These are phyloP conservation scores for Austroboletus olivaceoglutinosus DNA, from an alignment of 1,284 basidiomycete species.

Conservation along the genomic window DNA sequence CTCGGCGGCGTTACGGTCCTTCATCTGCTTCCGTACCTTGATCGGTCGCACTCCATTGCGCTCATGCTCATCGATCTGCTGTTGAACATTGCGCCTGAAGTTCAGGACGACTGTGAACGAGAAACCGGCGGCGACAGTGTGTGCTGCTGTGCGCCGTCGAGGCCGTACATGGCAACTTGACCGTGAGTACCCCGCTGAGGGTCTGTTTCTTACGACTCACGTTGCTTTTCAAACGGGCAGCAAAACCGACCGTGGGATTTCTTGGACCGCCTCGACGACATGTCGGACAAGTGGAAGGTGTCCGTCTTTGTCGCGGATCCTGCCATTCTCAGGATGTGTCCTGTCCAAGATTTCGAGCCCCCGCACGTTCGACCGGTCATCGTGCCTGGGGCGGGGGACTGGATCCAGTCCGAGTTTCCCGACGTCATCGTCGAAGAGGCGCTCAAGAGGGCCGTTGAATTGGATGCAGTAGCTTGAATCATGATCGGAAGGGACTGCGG, in stretches of 20 bases:
- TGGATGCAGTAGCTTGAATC: neutral
- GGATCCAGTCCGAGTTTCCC: slow-evolving; percentile 25
- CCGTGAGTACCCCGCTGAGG: slow-evolving; percentile 2
- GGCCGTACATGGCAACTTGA: slow-evolving; percentile 7
- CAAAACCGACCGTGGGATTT: slow-evolving; percentile 21
- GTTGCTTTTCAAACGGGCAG: neutral
- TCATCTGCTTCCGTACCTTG: slow-evolving; percentile 16
- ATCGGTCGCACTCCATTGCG: slow-evolving; percentile 10
- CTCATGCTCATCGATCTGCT: slow-evolving; percentile 25
- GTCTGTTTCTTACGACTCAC: too few species aligned
- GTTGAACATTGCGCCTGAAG: neutral
- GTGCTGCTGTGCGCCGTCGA: neutral
- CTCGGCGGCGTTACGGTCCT: slow-evolving; percentile 14
- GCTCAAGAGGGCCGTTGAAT: slow-evolving; percentile 14
- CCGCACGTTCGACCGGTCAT: slow-evolving; percentile 15
- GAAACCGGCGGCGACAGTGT: neutral
- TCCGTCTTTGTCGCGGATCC: slow-evolving; percentile 24
- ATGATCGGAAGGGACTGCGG: too few species aligned
- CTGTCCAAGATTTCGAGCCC: slow-evolving; percentile 13
- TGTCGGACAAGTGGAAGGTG: slow-evolving; percentile 15
- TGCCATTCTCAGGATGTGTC: neutral
- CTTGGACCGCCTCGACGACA: slow-evolving; percentile 7
- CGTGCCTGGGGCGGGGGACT: slow-evolving; percentile 20
- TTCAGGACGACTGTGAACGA: slow-evolving; percentile 1
- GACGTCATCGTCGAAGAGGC: slow-evolving; percentile 24